phyloP scores from a whole-genome alignment of 352 stramenopile genomes.

The Globisporangium yorkense region DNA sequence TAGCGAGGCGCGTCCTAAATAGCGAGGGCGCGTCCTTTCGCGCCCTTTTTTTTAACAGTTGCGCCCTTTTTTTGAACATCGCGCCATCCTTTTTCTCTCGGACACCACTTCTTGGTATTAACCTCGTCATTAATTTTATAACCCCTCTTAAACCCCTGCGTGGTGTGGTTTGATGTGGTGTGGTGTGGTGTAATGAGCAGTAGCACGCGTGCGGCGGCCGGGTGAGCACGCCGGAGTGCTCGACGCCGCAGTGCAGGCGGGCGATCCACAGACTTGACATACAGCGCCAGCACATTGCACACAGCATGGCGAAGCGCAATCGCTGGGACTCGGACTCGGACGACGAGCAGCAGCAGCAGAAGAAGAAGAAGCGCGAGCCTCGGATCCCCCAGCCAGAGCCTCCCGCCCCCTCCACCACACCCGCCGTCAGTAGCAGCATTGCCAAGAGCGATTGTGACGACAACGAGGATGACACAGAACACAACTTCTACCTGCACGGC shows the following conservation, averaged over 20 bases:
- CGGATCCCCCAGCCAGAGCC: neutral
- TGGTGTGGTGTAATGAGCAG: neutral
- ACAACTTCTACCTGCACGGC: constrained; percentile 78
- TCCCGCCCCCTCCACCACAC: no score
- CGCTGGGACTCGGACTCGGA: constrained; percentile 64
- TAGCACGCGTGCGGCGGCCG: neutral
- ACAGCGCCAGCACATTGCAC: neutral
- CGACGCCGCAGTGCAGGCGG: no score
- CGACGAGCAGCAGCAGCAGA: constrained; percentile 10
- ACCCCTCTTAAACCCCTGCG: no score
- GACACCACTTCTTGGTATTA: no score
- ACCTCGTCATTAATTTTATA: no score
- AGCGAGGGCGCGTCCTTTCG: no score
- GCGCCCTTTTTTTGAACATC: no score
- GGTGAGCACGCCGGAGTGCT: no score
- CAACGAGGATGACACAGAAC: constrained; percentile 9
- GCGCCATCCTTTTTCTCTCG: no score
- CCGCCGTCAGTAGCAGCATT: neutral
- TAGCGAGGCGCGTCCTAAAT: neutral
- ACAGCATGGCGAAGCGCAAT: constrained; percentile 38
- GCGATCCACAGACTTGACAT: no score
- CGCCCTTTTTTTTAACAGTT: no score
- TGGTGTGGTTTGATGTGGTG: no score
- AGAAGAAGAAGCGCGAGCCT: neutral
- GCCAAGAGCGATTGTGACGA: neutral